phyloP scores from a whole-genome alignment of 2,329 filamentous ascomycete species.

The Rhinocladiella mackenziei region DNA sequence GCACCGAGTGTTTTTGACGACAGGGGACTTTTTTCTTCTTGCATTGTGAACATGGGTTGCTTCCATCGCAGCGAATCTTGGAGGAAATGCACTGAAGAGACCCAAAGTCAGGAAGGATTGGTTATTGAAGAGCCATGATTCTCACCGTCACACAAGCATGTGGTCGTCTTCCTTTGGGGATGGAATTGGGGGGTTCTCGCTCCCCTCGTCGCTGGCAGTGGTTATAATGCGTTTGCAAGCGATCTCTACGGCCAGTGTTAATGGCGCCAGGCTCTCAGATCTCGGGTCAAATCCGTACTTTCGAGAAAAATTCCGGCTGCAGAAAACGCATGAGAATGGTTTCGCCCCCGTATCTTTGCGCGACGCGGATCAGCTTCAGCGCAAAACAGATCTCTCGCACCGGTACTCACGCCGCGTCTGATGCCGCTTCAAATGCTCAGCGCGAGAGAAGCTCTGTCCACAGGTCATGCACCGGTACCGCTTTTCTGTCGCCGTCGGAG shows the following conservation, averaged over 20 bases:
- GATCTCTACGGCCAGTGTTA: slow-evolving; percentile 37
- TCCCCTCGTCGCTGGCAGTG: slow-evolving; percentile 43
- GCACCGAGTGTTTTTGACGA: slow-evolving; percentile 27
- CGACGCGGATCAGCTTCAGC: background rate
- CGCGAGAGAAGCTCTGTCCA: slow-evolving; percentile 45
- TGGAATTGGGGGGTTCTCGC: slow-evolving; percentile 43
- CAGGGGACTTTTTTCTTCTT: slow-evolving; percentile 42
- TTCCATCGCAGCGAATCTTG: slow-evolving; percentile 47
- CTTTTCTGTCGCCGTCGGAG: slow-evolving; percentile 34
- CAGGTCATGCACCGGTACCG: slow-evolving; percentile 43
- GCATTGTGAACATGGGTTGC: slow-evolving; percentile 43
- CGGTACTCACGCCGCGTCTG: slow-evolving; percentile 42
- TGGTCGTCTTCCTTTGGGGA: slow-evolving; percentile 43
- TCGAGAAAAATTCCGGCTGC: slow-evolving; percentile 45
- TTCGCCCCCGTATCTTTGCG: slow-evolving; percentile 45
- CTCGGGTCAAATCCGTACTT: slow-evolving; percentile 23
- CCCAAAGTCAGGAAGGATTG: background rate
- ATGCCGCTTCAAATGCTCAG: slow-evolving; percentile 48
- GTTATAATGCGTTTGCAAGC: slow-evolving; percentile 45
- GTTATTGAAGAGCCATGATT: slow-evolving; percentile 2
- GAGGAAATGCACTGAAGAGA: slow-evolving; percentile 42
- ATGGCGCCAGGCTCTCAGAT: background rate
- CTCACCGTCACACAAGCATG: slow-evolving; percentile 48
- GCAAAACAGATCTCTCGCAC: background rate
- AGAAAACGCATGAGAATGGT: slow-evolving; percentile 47